Evolutionary conservation across 805 yeast species (phyloP).

Genomic region (Kockiozyma suomiensis): DNA sequence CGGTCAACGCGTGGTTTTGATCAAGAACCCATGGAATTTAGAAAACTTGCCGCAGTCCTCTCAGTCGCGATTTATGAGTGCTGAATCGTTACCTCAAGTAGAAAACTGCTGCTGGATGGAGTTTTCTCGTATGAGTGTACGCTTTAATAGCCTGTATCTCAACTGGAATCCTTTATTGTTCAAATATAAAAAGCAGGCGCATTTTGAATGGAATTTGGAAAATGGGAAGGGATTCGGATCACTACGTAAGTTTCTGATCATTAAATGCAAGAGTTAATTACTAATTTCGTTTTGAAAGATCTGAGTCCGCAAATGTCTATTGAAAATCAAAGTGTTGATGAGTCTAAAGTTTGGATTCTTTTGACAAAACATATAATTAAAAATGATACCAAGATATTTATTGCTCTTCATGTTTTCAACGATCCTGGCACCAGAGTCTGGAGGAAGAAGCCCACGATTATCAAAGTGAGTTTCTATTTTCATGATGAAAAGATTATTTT

Average conservation of each 20-base stretch:
- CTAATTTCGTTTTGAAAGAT: background rate
- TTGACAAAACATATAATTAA: conserved; percentile 16
- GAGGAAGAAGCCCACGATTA: background rate
- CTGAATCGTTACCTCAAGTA: conserved; percentile 12
- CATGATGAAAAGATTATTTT: background rate
- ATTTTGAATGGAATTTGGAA: conserved; percentile 23
- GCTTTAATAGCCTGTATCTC: conserved; percentile 58
- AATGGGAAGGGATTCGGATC: background rate
- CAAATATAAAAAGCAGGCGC: conserved; percentile 12
- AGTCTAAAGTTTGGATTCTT: conserved; percentile 21
- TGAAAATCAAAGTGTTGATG: background rate
- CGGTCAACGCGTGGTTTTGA: conserved; percentile 34
- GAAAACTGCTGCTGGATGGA: conserved; percentile 38
- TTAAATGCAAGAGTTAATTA: background rate
- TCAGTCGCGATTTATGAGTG: background rate
- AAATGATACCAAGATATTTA: conserved; percentile 13
- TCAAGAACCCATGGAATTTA: conserved; percentile 54
- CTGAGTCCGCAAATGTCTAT: conserved; percentile 26
- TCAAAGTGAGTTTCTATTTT: conserved; percentile 1
- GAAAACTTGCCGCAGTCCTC: conserved; percentile 3
- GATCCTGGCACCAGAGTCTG: conserved; percentile 18
- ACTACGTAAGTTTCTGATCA: conserved; percentile 5
- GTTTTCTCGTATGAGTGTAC: conserved; percentile 42
- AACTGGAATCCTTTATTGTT: conserved; percentile 59
- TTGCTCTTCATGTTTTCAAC: conserved; percentile 19